Evolutionary conservation across 805 yeast genomes (phyloP).

Genomic region (Wickerhamomyces sydowiorum): DNA sequence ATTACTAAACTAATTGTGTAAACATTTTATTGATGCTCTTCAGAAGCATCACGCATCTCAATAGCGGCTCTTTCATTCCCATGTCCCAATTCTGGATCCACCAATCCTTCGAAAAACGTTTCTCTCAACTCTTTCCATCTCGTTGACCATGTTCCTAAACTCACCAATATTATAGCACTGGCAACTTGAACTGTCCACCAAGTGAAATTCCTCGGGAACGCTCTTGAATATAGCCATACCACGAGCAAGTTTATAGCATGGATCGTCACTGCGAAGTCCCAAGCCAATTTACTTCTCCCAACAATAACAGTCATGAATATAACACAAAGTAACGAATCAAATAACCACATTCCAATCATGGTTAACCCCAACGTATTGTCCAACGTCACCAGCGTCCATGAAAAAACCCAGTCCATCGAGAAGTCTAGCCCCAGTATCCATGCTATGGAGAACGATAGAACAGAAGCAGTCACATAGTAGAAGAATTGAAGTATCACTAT

Average conservation of each 20-base stretch:
- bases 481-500: conserved; percentile 72
- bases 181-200: conserved; percentile 84
- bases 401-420: conserved; percentile 64
- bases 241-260: conserved; percentile 74
- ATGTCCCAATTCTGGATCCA: conserved; percentile 51
- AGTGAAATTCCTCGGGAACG: conserved; percentile 61
- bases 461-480: conserved; percentile 68
- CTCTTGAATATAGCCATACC: conserved; percentile 57
- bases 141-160: conserved; percentile 83
- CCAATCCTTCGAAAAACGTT: conserved; percentile 82
- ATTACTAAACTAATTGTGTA: not conserved
- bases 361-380: conserved; percentile 80
- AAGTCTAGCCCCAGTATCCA: conserved; percentile 68
- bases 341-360: conserved; percentile 69
- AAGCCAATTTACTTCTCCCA: conserved; percentile 88
- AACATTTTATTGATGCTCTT: not conserved
- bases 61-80: conserved; percentile 9
- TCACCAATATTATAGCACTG: conserved; percentile 64
- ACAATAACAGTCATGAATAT: conserved; percentile 80
- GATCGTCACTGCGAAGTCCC: conserved; percentile 95
- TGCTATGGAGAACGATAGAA: conserved; percentile 61
- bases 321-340: conserved; percentile 79
- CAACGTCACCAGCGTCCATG: conserved; percentile 70
- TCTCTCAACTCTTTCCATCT: conserved; percentile 89
- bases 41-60: conserved; percentile 18